phyloP scores from a whole-genome alignment of 352 stramenopile genomes.

The Salisapilia sapeloensis region DNA sequence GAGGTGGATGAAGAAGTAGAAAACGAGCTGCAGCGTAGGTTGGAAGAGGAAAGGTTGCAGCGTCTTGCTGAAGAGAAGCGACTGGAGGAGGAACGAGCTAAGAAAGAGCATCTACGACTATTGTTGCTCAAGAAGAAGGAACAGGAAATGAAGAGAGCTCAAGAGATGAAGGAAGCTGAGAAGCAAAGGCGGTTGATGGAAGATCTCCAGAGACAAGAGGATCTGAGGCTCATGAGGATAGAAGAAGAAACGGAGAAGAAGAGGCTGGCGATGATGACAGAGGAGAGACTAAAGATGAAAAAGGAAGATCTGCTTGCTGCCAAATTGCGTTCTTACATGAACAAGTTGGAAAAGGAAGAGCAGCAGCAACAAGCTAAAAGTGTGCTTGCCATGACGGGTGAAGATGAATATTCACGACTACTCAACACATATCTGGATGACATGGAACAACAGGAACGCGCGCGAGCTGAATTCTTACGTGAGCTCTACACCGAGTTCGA shows the following conservation, averaged over 20 bases:
- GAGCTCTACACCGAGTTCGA: conserved; percentile 40
- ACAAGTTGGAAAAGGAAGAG: conserved; percentile 4
- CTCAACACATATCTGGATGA: conserved; percentile 10
- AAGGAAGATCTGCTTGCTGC: too few species aligned
- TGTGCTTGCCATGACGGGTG: conserved; percentile 25
- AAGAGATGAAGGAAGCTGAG: too few species aligned
- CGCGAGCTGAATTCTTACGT: conserved; percentile 11
- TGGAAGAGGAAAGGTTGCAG: conserved; percentile 45
- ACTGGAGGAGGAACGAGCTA: conserved; percentile 19
- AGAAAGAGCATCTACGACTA: too few species aligned
- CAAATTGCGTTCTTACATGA: too few species aligned
- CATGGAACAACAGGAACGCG: conserved; percentile 9
- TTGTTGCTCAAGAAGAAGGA: conserved; percentile 52
- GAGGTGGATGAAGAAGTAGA: conserved; percentile 49
- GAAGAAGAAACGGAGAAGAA: conserved; percentile 11
- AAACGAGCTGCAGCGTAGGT: conserved; percentile 32
- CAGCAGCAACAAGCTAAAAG: conserved; percentile 17
- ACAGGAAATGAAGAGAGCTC: conserved; percentile 52
- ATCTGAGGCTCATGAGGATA: too few species aligned
- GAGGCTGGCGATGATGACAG: conserved; percentile 17
- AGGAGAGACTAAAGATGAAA: too few species aligned
- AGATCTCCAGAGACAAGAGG: too few species aligned
- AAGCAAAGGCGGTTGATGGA: too few species aligned
- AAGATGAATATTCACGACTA: conserved; percentile 20
- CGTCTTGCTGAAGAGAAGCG: conserved; percentile 31